Base-by-base conservation (phyloP, 495 filamentous ascomycete species). In the Pseudevernia furfuracea region DNA sequence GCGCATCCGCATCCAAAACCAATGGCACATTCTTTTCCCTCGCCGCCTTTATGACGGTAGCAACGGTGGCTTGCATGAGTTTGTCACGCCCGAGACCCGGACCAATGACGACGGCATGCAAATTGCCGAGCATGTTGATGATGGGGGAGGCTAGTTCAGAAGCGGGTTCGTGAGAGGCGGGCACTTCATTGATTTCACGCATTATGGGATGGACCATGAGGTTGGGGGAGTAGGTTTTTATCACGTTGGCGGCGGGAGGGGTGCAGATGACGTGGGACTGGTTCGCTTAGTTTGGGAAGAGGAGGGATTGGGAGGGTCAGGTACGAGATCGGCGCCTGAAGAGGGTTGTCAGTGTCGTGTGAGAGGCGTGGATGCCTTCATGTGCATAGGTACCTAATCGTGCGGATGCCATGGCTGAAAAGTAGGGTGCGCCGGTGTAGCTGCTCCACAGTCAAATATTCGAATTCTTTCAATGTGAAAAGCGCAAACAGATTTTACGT, bases 241-340 rank as follows among this genome's bases (percentile, higher is more conserved):
- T 95, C 53, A 97, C 93, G 48, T 84, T 80, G 64, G 87, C 89
- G 56, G 95, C 95, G 66, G 84, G 86, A 34, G 88, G 89, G 67
- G 96, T 94, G 78, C 94, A 98, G 74, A 98, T 92, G 62, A 98
- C 88, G 78, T 98, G 95, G 72, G 89, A 94, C 91, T 96, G 70
- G 58, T 64, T 63, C 39, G 61, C 66, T 56, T 21, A 60, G 37
- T 57, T 44, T 36, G 55, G 52, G 61, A 32, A 48, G 28, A n/a
- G 49, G 36, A 14, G 59, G 39, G 49, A 37, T 53, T 58, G 61
- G 71, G 25, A 71, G 70, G 25, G 30, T 38, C 17, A 60, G 60
- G 39, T 79, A 90, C 88, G 85, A 95, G 87, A 75, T 95, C 90
- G 71, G 86, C 89, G 23, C 90, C 90, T 83, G 62, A 34, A 61